A percentile compares a stretch with the other conserved stretches of the same genome.
phyloP scores from a whole-genome alignment of 305 asterid genomes.

The Fraxinus floribunda region DNA sequence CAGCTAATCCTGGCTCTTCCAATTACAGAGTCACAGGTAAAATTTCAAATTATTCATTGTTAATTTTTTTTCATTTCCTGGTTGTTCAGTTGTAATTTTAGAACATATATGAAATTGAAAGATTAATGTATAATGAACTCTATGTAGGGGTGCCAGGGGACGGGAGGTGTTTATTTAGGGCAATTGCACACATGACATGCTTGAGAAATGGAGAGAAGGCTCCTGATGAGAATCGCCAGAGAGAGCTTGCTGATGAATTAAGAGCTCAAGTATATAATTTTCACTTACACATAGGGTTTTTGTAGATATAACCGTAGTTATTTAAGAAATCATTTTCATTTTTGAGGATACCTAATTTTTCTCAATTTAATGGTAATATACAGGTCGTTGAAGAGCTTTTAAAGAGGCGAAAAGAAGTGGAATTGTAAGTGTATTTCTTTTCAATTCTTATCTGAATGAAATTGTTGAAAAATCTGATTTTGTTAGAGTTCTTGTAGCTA shows the following conservation, averaged over 20 bases:
- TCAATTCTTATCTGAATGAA: not conserved
- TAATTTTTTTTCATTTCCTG: not conserved
- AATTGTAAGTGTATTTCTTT: slow-evolving; percentile 39
- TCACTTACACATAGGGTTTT: not conserved
- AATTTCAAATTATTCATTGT: not conserved
- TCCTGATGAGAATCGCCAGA: slow-evolving; percentile 71
- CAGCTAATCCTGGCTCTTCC: slow-evolving; percentile 19
- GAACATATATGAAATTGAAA: not conserved
- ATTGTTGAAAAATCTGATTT: not conserved
- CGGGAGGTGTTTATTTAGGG: slow-evolving; percentile 83
- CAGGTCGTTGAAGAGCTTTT: slow-evolving; percentile 87
- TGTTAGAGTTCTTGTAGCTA: not conserved
- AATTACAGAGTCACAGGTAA: slow-evolving; percentile 63
- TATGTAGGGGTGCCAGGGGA: slow-evolving; percentile 65
- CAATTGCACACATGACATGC: slow-evolving; percentile 76
- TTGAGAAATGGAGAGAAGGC: slow-evolving; percentile 62
- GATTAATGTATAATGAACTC: not conserved
- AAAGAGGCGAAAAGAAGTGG: slow-evolving; percentile 73
- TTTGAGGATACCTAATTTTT: not conserved
- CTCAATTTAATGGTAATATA: slow-evolving; percentile 6
- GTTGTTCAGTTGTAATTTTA: not conserved
- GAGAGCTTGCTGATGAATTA: slow-evolving; percentile 82
- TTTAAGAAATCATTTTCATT: not conserved
- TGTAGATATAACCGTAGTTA: not conserved
- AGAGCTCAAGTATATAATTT: slow-evolving; percentile 62